Evolutionary conservation across 2,329 filamentous ascomycete species (phyloP), one percentile per base, ranked within the genome.

Genomic region (Botryotinia convoluta): DNA sequence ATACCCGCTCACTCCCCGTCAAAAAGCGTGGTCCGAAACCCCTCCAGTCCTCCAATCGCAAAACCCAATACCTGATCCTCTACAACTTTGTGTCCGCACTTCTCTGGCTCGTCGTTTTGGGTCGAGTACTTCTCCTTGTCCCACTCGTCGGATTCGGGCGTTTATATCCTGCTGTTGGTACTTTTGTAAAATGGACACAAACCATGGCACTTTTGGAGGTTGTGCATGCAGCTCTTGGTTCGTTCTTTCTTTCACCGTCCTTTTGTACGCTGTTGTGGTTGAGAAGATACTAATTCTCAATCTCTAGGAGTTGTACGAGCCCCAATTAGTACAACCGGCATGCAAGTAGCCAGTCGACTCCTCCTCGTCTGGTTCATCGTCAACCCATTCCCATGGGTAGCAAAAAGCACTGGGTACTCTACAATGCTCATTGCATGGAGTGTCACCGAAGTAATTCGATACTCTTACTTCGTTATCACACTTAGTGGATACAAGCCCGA

Each of bases 361-460:
- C 88, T 97, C 76, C 91, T 98, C 77, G 93, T 98, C 77, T 98
- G 95, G 94, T 91, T 88, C 77, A 87, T 98, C 75, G 90, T 93
- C 80, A 87, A 90, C 80, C 86, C 87, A 59, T 97, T 95, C 84
- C 93, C 92, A 16, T 83, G 85, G 72, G 87, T 92, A 71, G 89
- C 90, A 74, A 79, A 84, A 69, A 88, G 86, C 75, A 84, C 87
- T 32, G 88, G 87, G 72, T 97, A 95, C 86, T 86, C 89, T 77
- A 88, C 87, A 79, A 94, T 97, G 93, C 87, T 98, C 74, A 80
- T 91, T 72, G 95, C 96, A 45, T 98, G 96, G 95, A 92, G 90
- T 76, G 83, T 93, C 74, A 98, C 96, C 74, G 96, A 99, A 84
- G 92, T 97, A 71, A 92, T 98, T 79, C 91, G 96, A 72, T 99